Evolutionary conservation across 495 filamentous ascomycete genomes (phyloP), one percentile per base, ranked within the genome.

Genomic region (Penicillium odoratum): DNA sequence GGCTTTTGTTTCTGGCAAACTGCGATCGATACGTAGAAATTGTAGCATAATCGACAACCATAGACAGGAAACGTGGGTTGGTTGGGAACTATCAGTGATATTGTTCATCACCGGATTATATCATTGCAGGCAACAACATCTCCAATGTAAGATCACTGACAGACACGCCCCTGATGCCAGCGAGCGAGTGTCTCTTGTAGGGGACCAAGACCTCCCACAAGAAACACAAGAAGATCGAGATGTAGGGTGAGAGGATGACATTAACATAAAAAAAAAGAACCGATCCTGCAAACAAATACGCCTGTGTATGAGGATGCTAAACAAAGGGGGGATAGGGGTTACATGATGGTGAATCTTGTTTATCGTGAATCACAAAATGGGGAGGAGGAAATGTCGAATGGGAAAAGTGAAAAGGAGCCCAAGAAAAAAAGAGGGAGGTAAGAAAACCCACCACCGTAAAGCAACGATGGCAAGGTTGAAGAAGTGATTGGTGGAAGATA

Each of bases 261-360:
- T 69, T 69, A 69, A 65, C 62, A 63, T 69, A 68, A 60, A 60
- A 58, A 40, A 57, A 59, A 51, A 66, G n/a, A 70, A 71, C 61
- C 67, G 56, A 68, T 69, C 64, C 65, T 69, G 69, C 63, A 69
- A 71, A 70, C 59, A 71, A 47, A 63, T 74, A 72, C 75, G 74
- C 76, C 75, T 66, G 70, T 77, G 71, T 76, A 77, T 78, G 74
- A 75, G 66, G 64, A 76, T 76, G 71, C 73, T 74, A 72, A 61
- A 61, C 59, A 55, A 49, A 58, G 56, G 29, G 51, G 56, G 61
- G 59, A 55, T 58, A 59, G 74, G 73, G 74, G 69, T 73, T 82
- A 83, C 81, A 83, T 79, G 81, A 83, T 62, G 78, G 81, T 81
- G 81, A 77, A 83, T 83, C 81, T 81, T 77, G 65, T 74, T 75